A percentile compares a stretch with the other conserved stretches of the same genome.
Evolutionary conservation across 2,329 filamentous ascomycete species (phyloP).

Genomic region (Pseudogymnoascus verrucosus): DNA sequence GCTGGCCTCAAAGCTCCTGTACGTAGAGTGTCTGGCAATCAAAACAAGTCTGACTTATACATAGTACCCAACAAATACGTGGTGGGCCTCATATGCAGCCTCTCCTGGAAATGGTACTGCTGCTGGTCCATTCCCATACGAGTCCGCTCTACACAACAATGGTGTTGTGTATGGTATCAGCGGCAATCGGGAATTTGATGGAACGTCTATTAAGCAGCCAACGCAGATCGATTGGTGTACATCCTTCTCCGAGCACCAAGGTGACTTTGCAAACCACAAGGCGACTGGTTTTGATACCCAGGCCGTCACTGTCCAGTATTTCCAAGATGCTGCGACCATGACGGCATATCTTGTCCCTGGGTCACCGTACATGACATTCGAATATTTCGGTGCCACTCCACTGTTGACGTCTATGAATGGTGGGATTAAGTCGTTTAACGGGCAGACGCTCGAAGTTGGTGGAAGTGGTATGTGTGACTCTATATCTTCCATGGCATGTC

Average conservation of each 20-base stretch:
- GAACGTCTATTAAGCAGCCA: conserved; percentile 21
- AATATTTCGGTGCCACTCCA: conserved; percentile 15
- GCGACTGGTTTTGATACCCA: conserved; percentile 21
- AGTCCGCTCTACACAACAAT: conserved; percentile 18
- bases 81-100: conserved; percentile 22
- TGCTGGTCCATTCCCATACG: conserved; percentile 21
- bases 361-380: conserved; percentile 21
- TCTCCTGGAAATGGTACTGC: conserved; percentile 19
- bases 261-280: conserved; percentile 22
- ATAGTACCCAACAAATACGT: conserved; percentile 21
- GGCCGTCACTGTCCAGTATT: conserved; percentile 21
- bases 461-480: conserved; percentile 14
- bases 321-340: conserved; percentile 18
- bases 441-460: conserved; percentile 16
- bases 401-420: conserved; percentile 14
- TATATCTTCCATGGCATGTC: background rate
- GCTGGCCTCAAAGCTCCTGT: conserved; percentile 21
- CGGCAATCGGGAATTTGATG: conserved; percentile 18
- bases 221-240: conserved; percentile 20
- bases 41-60: background rate
- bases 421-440: conserved; percentile 20
- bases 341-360: conserved; percentile 19
- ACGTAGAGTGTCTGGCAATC: conserved; percentile 6
- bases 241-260: conserved; percentile 20
- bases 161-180: conserved; percentile 21